Evolutionary conservation across 306 rosid species (phyloP), one percentile per base, ranked within the genome.

Genomic region (Potentilla sterilis): DNA sequence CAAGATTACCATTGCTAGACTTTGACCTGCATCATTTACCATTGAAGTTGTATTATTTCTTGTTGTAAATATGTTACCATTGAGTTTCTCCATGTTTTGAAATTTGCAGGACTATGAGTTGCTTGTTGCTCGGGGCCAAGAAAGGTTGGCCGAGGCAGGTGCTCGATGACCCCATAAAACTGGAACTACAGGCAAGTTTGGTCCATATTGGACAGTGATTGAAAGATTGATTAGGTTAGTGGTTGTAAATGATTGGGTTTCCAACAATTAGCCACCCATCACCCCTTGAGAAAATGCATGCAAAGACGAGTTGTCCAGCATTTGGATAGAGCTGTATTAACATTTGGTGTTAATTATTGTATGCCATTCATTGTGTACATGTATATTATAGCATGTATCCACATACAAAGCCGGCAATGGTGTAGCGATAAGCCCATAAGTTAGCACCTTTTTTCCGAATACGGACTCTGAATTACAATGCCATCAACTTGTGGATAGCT

Each of bases 61-160:
- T 32, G 15, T 15, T 46, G 34, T 16, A 9, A 22, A 18, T 21
- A 59, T 38, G 7, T 11, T 9, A 15, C 58, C 71, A 7, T 49
- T 32, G 37, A 79, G 61, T 61, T 38, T 75, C 75, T 59, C 3
- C 51, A 40, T 82, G 40, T 28, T 6, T 24, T 67, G 21, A 70
- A 49, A 62, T 57, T 32, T 47, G 83, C 89, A 91, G 97, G 97
- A 95, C 71, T 83, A 75, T 35, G 96, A 92, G 71, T 61, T 81
- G 81, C 97, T 92, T 52, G 78, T 80, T 77, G 85, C 82, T 55
- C 82, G 87, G 59, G 80, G 86, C 44, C 88, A 79, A 69, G 85
- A 77, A 78, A 83, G 59, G 55, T 57, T 89, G 68, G 89, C 89
- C 21, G 69, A 90, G 89, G 92, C 93, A 41, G 85, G 86, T 63